A percentile compares a stretch with the other conserved stretches of the same genome.
These are phyloP conservation scores for Fistulifera pelliculosa DNA, from an alignment of 108 stramenopile genomes.

Conservation along the genomic window DNA sequence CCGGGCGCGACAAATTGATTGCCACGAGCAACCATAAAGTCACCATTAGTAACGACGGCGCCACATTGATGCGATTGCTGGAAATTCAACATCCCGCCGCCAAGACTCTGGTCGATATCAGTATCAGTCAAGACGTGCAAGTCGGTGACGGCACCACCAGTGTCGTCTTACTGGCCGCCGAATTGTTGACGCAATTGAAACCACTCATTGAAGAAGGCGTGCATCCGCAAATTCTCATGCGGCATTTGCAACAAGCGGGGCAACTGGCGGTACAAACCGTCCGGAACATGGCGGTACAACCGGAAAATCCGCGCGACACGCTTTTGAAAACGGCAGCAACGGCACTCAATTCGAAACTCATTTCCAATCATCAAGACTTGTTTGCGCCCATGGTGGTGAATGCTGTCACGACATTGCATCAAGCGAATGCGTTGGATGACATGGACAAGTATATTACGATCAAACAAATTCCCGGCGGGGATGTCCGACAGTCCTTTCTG, in stretches of 20 bases:
- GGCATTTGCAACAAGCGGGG: slow-evolving; percentile 65
- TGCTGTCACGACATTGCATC: slow-evolving; percentile 72
- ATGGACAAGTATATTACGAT: slow-evolving; percentile 82
- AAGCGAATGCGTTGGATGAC: slow-evolving; percentile 54
- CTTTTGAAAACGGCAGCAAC: slow-evolving; percentile 93
- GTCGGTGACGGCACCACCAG: slow-evolving; percentile 99
- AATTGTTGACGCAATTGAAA: slow-evolving; percentile 93
- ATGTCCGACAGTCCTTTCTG: slow-evolving; percentile 89
- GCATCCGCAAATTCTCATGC: slow-evolving; percentile 89
- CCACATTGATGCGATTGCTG: slow-evolving; percentile 94
- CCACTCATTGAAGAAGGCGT: slow-evolving; percentile 97
- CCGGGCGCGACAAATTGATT: slow-evolving; percentile 99
- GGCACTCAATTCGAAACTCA: slow-evolving; percentile 97
- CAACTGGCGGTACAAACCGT: slow-evolving; percentile 72
- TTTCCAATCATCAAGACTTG: slow-evolving; percentile 89
- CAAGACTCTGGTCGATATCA: slow-evolving; percentile 95
- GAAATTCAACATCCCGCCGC: slow-evolving; percentile 99
- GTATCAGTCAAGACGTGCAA: slow-evolving; percentile 95
- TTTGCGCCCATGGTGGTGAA: slow-evolving; percentile 99
- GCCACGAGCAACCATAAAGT: slow-evolving; percentile 68
- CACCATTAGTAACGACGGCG: slow-evolving; percentile 98
- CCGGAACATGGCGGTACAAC: slow-evolving; percentile 51
- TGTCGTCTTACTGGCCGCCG: slow-evolving; percentile 91
- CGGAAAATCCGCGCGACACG: slow-evolving; percentile 48
- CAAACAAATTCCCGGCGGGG: slow-evolving; percentile 96